Evolutionary conservation across 371 early-diverging fungal genomes (phyloP), one percentile per base, ranked within the genome.

Genomic region (Haplosporangium sp.): DNA sequence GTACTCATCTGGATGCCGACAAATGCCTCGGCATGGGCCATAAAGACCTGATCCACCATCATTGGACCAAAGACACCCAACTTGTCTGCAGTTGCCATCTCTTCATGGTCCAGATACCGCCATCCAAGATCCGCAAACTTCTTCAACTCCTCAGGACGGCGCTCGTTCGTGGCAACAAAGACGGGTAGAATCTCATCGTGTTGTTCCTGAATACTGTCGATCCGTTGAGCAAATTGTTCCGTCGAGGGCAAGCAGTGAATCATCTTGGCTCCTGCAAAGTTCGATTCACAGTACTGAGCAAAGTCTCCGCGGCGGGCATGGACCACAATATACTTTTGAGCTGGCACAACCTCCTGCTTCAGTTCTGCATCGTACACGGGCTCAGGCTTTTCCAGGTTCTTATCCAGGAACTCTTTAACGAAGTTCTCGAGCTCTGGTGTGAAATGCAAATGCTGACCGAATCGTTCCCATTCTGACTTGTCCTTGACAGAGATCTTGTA

Each of bases 1-100:
- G 75, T 75, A 37, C 75, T 75, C 75, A 69, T 69, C 38, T 69
- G 75, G 59, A 75, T 75, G 6, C 75, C 75, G 43, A 75, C 52
- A 14, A 69, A 42, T 6, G 69, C 69, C 40, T 69, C 62, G 0
- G 75, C 75, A 54, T 75, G 69, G 13, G 75, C 69, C 64, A 75
- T 75, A 5, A 75, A 66, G 16, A 69, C 69, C 20, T 75, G 75
- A n/a, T 75, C 75, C 0, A 69, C 66, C 66, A 75, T 66, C 75
- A 75, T 75, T 1, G 75, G 75, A 2, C 75, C 75, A 62, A 75
- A 75, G 59, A 69, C 63, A 8, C 75, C 75, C 36, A 75, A 29
- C 54, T 48, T 47, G 9, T 75, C 69, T 0, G 51, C 75, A 11
- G 75, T 69, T 6, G 69, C 69, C 62, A 75, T 75, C 21, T 52